These are phyloP conservation scores for Pseudopyrenochaeta lycopersici DNA, from an alignment of 2,329 filamentous ascomycete species.

Conservation along the genomic window DNA sequence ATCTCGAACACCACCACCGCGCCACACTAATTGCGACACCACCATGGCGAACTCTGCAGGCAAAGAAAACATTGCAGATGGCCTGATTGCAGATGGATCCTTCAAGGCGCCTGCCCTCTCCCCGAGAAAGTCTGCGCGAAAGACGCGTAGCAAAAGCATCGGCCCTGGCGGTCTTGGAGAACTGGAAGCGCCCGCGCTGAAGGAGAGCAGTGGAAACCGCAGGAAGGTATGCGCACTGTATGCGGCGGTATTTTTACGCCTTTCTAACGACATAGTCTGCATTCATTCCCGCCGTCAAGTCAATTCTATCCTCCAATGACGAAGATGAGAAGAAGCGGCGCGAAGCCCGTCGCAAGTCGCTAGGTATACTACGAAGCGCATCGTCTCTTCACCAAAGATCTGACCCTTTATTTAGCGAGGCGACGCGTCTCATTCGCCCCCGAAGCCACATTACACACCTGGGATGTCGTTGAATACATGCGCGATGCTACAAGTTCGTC, in stretches of 20 bases:
- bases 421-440: conserved; percentile 96
- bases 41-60: conserved; percentile 57
- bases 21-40: conserved; percentile 16
- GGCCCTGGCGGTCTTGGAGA: conserved; percentile 92
- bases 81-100: conserved; percentile 41
- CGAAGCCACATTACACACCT: conserved; percentile 95
- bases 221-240: conserved; percentile 69
- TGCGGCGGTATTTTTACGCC: background rate
- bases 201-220: conserved; percentile 77
- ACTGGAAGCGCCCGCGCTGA: conserved; percentile 80
- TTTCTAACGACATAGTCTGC: conserved; percentile 50
- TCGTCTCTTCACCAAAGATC: background rate
- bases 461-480: conserved; percentile 89
- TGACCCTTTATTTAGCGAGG: conserved; percentile 65
- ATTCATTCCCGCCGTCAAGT: conserved; percentile 61
- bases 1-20: conserved; percentile 8
- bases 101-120: conserved; percentile 38
- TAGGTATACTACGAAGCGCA: conserved; percentile 62
- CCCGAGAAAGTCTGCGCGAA: conserved; percentile 35
- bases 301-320: conserved; percentile 66
- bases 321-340: conserved; percentile 71
- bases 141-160: conserved; percentile 88
- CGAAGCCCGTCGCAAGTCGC: conserved; percentile 89
- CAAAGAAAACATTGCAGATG: conserved; percentile 74
- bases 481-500: conserved; percentile 84